These are phyloP conservation scores for Zoysia matrella DNA, from an alignment of 202 grass and related monocot species.

Conservation along the genomic window DNA sequence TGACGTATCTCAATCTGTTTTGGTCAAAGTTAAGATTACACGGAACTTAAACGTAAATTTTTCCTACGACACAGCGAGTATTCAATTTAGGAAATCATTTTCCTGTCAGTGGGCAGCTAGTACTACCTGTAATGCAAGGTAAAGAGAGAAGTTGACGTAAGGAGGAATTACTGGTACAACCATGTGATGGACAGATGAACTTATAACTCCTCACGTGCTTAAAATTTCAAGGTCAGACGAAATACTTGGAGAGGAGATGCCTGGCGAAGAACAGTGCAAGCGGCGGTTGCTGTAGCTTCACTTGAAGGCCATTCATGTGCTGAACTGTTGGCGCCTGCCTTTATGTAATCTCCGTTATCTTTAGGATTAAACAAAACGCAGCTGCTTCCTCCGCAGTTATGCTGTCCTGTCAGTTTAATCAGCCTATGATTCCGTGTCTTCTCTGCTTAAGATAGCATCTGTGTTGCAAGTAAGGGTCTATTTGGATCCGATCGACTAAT, in stretches of 20 bases:
- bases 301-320: constrained; percentile 38
- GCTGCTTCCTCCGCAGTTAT: constrained; percentile 14
- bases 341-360: constrained; percentile 25
- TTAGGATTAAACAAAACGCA: constrained; percentile 37
- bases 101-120: constrained; percentile 53
- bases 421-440: background rate
- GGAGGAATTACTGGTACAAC: constrained; percentile 16
- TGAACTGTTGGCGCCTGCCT: constrained; percentile 7
- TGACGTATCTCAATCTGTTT: too few relatives aligned
- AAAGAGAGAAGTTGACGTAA: constrained; percentile 40
- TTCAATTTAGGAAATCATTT: constrained; percentile 64
- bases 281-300: constrained; percentile 35
- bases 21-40: constrained; percentile 26
- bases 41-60: constrained; percentile 18
- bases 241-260: background rate
- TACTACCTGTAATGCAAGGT: constrained; percentile 38
- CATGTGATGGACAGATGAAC: constrained; percentile 51
- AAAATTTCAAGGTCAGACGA: constrained; percentile 14
- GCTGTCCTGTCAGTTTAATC: constrained; percentile 37
- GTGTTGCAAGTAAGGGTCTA: too few relatives aligned
- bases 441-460: constrained; percentile 15
- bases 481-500: too few relatives aligned
- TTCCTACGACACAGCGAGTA: constrained; percentile 31
- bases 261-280: constrained; percentile 18
- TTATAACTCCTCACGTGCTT: constrained; percentile 43